These are phyloP conservation scores for Phytopythium cucurbitacearum DNA, from an alignment of 352 stramenopile genomes.

Conservation along the genomic window DNA sequence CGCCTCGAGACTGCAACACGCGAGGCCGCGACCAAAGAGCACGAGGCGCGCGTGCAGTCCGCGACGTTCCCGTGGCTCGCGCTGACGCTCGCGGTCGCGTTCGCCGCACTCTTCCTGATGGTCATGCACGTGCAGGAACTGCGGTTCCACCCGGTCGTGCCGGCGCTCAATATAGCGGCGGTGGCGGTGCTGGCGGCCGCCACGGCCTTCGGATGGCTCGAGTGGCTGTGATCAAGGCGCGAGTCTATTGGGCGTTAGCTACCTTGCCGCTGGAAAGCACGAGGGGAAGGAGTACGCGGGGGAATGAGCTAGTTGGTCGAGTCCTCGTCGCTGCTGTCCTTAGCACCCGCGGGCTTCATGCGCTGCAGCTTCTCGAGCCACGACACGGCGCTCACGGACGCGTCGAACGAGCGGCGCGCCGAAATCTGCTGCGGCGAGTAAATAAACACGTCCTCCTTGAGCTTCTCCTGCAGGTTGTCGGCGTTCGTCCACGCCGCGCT, in stretches of 20 bases:
- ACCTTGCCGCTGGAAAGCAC: too few relatives aligned
- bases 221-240: constrained; percentile 1
- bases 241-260: not conserved
- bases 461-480: constrained; percentile 69
- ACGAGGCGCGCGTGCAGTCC: constrained; percentile 10
- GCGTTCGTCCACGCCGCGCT: constrained; percentile 65
- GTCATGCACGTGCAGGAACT: constrained; percentile 41
- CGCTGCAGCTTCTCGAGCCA: constrained; percentile 87
- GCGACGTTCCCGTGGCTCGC: constrained; percentile 48
- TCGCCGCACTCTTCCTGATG: constrained; percentile 52
- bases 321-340: constrained; percentile 26
- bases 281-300: too few relatives aligned
- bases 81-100: constrained; percentile 39
- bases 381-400: constrained; percentile 68
- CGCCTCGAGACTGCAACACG: too few relatives aligned
- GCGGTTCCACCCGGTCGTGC: constrained; percentile 39
- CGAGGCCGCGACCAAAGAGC: constrained; percentile 10
- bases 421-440: constrained; percentile 77
- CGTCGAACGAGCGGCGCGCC: constrained; percentile 61
- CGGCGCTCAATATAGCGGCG: constrained; percentile 45
- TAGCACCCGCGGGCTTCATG: constrained; percentile 72
- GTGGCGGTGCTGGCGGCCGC: constrained; percentile 29
- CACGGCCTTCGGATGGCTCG: constrained; percentile 33
- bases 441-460: constrained; percentile 83
- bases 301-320: constrained; percentile 16